phyloP scores from a whole-genome alignment of 1,284 basidiomycete species.

The Tilletia walkeri region DNA sequence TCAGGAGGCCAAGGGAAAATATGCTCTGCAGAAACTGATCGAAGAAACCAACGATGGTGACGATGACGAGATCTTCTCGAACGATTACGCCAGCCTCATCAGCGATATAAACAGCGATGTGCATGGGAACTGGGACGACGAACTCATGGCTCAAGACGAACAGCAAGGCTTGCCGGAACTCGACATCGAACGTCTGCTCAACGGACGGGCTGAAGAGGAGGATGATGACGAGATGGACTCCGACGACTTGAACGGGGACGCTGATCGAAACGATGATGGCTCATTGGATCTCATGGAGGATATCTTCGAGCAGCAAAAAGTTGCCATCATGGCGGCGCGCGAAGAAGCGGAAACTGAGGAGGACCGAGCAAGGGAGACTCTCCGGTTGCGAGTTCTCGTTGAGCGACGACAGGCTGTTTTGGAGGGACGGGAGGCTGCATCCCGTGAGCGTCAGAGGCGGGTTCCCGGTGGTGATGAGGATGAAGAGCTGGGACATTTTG shows the following conservation, averaged over 20 bases:
- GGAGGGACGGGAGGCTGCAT: slow-evolving; percentile 4
- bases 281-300: slow-evolving; percentile 12
- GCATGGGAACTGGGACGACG: slow-evolving; percentile 25
- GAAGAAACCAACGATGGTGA: slow-evolving; percentile 2
- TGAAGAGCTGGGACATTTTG: not conserved
- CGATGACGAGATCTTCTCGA: slow-evolving; percentile 4
- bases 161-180: too few relatives aligned
- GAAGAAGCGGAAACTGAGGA: not conserved
- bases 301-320: slow-evolving; percentile 5
- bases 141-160: slow-evolving; percentile 13
- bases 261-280: not conserved
- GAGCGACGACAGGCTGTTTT: not conserved
- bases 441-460: not conserved
- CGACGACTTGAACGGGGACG: slow-evolving; percentile 13
- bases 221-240: slow-evolving; percentile 4
- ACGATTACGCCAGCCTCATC: not conserved
- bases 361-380: not conserved
- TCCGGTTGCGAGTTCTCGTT: not conserved
- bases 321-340: not conserved
- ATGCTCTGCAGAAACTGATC: not conserved
- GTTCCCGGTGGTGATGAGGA: not conserved
- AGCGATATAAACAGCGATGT: slow-evolving; percentile 36
- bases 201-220: not conserved
- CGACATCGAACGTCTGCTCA: too few relatives aligned
- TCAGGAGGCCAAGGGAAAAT: slow-evolving; percentile 9